Conservation (phyloP, 108 stramenopile species). For the Parmales sp. region DNA sequence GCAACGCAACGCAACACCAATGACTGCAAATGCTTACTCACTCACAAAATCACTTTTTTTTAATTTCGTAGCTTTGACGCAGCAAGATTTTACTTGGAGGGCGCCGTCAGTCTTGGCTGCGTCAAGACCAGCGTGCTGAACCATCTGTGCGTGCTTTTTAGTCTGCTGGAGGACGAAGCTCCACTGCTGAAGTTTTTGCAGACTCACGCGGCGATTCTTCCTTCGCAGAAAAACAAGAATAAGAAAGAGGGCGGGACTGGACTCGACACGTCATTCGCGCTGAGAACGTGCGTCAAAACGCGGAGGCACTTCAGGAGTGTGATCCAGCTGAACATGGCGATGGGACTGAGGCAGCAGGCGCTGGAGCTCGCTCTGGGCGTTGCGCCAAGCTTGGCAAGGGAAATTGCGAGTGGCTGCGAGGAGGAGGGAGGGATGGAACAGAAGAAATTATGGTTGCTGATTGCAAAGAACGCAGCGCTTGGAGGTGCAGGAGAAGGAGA, state of each 20-base stretch:
- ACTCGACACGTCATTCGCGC: slow-evolving; percentile 62
- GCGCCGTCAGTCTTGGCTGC: slow-evolving; percentile 66
- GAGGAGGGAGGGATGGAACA: slow-evolving; percentile 56
- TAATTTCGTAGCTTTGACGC: slow-evolving; percentile 32
- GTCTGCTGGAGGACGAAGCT: slow-evolving; percentile 64
- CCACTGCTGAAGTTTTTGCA: slow-evolving; percentile 62
- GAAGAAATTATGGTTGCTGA: slow-evolving; percentile 81
- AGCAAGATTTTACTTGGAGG: slow-evolving; percentile 56
- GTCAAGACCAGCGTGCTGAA: slow-evolving; percentile 58
- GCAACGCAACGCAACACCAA: slow-evolving; percentile 24
- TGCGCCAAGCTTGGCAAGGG: slow-evolving; percentile 65
- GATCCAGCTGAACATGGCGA: slow-evolving; percentile 75
- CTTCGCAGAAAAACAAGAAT: slow-evolving; percentile 22
- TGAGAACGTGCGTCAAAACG: slow-evolving; percentile 55
- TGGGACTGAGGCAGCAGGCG: slow-evolving; percentile 75
- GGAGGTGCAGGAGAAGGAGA: slow-evolving; percentile 35
- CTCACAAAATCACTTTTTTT: background rate
- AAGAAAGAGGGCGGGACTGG: slow-evolving; percentile 42
- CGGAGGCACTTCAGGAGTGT: slow-evolving; percentile 74
- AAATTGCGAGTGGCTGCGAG: slow-evolving; percentile 67
- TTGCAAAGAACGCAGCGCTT: slow-evolving; percentile 65
- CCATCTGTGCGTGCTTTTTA: slow-evolving; percentile 61
- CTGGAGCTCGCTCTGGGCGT: slow-evolving; percentile 74
- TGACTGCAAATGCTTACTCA: slow-evolving; percentile 25
- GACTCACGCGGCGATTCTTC: background rate